Evolutionary conservation across 257 asterid species (phyloP).

Genomic region (Buddleja alternifolia): DNA sequence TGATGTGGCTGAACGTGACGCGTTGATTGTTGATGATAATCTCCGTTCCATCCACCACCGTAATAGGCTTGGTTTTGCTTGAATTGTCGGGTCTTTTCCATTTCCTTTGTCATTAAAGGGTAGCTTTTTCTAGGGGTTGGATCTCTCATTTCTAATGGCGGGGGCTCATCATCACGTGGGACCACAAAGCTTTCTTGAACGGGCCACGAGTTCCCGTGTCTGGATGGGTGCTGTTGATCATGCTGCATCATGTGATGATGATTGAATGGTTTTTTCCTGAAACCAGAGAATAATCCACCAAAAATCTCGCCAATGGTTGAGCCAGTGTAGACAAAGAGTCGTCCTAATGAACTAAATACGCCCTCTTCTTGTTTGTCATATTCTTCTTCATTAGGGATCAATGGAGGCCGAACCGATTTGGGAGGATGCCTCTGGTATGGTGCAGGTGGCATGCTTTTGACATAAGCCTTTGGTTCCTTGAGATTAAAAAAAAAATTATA

Average conservation of each 20-base stretch:
- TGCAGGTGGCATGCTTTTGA: constrained; percentile 52
- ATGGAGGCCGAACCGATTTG: constrained; percentile 67
- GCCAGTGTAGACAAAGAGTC: constrained; percentile 53
- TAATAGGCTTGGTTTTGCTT: constrained; percentile 54
- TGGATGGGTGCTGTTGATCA: constrained; percentile 42
- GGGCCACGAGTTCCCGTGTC: constrained; percentile 55
- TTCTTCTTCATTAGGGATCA: constrained; percentile 71
- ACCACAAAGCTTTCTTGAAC: constrained; percentile 71
- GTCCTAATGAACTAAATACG: constrained; percentile 62
- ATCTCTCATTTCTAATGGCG: constrained; percentile 60
- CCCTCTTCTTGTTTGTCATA: constrained; percentile 72
- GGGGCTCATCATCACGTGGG: constrained; percentile 74
- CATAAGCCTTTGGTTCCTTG: constrained; percentile 58
- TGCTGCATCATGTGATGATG: constrained; percentile 44
- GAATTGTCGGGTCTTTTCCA: constrained; percentile 48
- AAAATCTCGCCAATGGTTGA: constrained; percentile 66
- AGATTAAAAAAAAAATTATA: not conserved
- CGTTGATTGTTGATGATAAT: constrained; percentile 42
- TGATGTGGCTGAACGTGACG: constrained; percentile 32
- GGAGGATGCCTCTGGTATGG: constrained; percentile 59
- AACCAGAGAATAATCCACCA: constrained; percentile 67
- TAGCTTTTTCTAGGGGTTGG: constrained; percentile 58
- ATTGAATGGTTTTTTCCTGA: constrained; percentile 45
- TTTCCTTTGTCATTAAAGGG: constrained; percentile 45
- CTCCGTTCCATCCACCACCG: constrained; percentile 51